phyloP scores from a whole-genome alignment of 345 rosid genomes.

The Melaleuca alternifolia region DNA sequence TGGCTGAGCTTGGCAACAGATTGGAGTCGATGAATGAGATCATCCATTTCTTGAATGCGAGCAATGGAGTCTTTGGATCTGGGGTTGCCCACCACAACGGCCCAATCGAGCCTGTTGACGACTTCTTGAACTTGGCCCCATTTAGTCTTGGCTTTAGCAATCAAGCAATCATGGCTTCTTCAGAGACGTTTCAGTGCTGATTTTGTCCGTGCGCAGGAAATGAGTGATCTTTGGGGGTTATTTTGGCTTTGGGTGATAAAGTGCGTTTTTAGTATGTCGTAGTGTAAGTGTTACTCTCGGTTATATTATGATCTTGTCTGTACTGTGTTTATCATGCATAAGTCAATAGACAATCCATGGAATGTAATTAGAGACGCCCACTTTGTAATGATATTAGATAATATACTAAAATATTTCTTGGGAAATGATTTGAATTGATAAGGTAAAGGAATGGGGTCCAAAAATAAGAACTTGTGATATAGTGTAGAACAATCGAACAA shows the following conservation, averaged over 20 bases:
- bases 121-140: constrained; percentile 12
- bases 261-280: background rate
- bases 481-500: background rate
- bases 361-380: background rate
- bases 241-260: background rate
- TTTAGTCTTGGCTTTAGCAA: constrained; percentile 30
- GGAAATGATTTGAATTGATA: no score
- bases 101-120: background rate
- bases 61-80: background rate
- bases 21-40: constrained; percentile 68
- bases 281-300: background rate
- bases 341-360: background rate
- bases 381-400: background rate
- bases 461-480: background rate
- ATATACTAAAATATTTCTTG: no score
- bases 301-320: background rate
- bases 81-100: background rate
- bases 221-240: background rate
- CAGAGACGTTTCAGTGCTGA: constrained; percentile 38
- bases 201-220: background rate
- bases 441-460: background rate
- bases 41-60: constrained; percentile 23
- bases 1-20: constrained; percentile 50
- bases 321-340: background rate
- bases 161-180: constrained; percentile 62